A percentile compares a stretch with the other conserved stretches of the same genome.
Conservation (phyloP, 2,329 filamentous ascomycete species). For the Neonectria sp. region DNA sequence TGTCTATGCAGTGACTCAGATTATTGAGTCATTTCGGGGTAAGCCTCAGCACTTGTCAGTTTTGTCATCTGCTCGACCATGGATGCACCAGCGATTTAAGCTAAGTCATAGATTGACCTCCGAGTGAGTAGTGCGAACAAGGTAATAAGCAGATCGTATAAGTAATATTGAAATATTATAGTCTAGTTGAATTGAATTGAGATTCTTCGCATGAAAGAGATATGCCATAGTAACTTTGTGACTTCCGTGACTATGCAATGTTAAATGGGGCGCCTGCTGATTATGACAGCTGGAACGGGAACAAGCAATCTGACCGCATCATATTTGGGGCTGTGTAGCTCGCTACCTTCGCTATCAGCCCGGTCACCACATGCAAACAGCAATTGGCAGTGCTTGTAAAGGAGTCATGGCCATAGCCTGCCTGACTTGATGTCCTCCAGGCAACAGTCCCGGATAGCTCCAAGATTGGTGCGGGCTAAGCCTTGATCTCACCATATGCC, state of each 20-base stretch:
- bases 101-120: not conserved
- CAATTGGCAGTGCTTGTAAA: not conserved
- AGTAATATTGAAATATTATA: not conserved
- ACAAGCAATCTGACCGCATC: no score
- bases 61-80: not conserved
- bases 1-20: not conserved
- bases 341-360: no score
- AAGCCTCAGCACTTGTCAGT: not conserved
- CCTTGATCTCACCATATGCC: constrained; percentile 14
- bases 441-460: constrained; percentile 17
- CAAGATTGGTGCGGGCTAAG: constrained; percentile 8
- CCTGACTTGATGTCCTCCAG: constrained; percentile 12
- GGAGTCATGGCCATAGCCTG: constrained; percentile 4
- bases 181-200: not conserved
- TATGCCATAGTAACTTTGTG: not conserved
- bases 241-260: not conserved
- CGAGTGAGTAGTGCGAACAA: not conserved
- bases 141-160: not conserved
- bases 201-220: not conserved
- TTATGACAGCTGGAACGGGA: not conserved
- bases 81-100: no score
- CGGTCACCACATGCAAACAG: not conserved
- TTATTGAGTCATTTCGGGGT: not conserved
- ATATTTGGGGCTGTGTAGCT: no score
- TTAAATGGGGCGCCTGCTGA: not conserved